These are phyloP conservation scores for Kregervanrija delftensis DNA, from an alignment of 805 yeast genomes.

Conservation along the genomic window DNA sequence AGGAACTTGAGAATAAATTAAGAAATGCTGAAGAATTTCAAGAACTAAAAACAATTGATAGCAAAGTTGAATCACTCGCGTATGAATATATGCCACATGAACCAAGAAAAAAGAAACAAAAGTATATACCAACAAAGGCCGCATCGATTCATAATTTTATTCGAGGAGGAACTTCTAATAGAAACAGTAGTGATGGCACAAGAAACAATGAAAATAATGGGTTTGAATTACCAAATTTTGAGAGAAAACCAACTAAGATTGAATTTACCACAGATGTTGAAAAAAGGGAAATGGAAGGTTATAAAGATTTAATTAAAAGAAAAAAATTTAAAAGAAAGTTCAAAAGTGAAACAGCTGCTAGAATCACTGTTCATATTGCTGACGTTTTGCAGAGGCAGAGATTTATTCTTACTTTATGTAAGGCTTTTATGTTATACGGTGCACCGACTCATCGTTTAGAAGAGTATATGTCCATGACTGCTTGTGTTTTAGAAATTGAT, in stretches of 20 bases:
- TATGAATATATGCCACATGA: conserved; percentile 5
- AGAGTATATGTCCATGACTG: conserved; percentile 88
- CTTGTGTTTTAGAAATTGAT: conserved; percentile 86
- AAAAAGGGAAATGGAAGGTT: conserved; percentile 5
- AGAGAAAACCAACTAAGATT: not conserved
- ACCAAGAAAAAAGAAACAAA: not conserved
- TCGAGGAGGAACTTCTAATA: not conserved
- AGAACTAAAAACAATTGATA: not conserved
- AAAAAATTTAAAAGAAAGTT: conserved; percentile 22
- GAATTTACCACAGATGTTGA: conserved; percentile 1
- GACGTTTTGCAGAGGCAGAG: conserved; percentile 82
- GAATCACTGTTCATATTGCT: conserved; percentile 89
- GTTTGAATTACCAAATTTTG: conserved; percentile 10
- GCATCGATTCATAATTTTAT: conserved; percentile 5
- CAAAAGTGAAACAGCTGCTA: conserved; percentile 44
- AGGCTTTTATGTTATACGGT: conserved; percentile 87
- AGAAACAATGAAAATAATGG: not conserved
- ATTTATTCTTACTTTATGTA: conserved; percentile 77
- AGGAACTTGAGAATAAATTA: too few relatives aligned
- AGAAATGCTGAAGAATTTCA: conserved; percentile 9
- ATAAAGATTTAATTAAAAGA: conserved; percentile 17
- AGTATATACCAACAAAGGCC: not conserved
- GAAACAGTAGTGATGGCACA: conserved; percentile 1
- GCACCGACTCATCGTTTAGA: conserved; percentile 95
- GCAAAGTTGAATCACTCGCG: not conserved